A percentile compares a stretch with the other conserved stretches of the same genome.
Conservation (phyloP, 2,329 filamentous ascomycete genomes). For the Hypoxylon sp. region DNA sequence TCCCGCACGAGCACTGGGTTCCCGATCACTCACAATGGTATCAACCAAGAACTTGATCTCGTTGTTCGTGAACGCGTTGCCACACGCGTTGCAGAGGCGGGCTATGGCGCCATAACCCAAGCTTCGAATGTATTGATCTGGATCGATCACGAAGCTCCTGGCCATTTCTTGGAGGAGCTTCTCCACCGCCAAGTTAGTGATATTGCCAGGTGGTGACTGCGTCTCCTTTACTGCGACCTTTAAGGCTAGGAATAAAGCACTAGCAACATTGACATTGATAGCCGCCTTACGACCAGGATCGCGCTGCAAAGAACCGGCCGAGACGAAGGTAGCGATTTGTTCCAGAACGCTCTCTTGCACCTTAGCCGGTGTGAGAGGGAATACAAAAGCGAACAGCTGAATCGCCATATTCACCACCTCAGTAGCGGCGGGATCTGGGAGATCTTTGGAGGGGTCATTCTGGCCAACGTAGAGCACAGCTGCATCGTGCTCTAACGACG, state of each 20-base stretch:
- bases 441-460: slow-evolving; percentile 58
- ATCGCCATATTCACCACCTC: slow-evolving; percentile 96
- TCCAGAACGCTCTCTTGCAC: slow-evolving; percentile 97
- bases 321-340: slow-evolving; percentile 90
- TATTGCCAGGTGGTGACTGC: slow-evolving; percentile 75
- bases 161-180: slow-evolving; percentile 83
- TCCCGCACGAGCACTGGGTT: slow-evolving; percentile 91
- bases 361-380: slow-evolving; percentile 88
- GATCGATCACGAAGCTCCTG: slow-evolving; percentile 79
- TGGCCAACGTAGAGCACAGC: slow-evolving; percentile 78
- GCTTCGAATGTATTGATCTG: slow-evolving; percentile 86
- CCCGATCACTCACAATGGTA: slow-evolving; percentile 92
- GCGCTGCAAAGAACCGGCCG: slow-evolving; percentile 81
- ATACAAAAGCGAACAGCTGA: slow-evolving; percentile 89
- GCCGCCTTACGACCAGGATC: slow-evolving; percentile 91
- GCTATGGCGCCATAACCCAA: slow-evolving; percentile 89
- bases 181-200: slow-evolving; percentile 81
- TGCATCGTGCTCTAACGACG: slow-evolving; percentile 90
- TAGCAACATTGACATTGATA: slow-evolving; percentile 89
- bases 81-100: slow-evolving; percentile 84
- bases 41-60: slow-evolving; percentile 95
- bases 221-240: slow-evolving; percentile 89
- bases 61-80: slow-evolving; percentile 87
- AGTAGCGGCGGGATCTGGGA: slow-evolving; percentile 85
- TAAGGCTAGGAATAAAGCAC: slow-evolving; percentile 82